These are phyloP conservation scores for Casuarina equisetifolia DNA, from an alignment of 306 rosid species.

Conservation along the genomic window DNA sequence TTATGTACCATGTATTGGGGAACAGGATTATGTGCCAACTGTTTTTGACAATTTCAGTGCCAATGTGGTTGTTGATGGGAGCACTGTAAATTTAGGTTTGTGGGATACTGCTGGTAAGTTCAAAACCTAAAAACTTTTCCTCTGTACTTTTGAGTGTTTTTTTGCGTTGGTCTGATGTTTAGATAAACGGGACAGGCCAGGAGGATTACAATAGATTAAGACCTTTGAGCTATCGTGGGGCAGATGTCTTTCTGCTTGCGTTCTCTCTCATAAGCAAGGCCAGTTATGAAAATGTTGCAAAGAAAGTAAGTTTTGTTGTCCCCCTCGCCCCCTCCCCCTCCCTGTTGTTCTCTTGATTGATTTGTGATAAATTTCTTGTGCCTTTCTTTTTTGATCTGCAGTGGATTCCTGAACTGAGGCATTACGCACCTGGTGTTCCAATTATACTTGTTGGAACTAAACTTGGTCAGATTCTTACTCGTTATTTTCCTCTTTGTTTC, in stretches of 20 bases:
- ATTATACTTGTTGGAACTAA: slow-evolving; percentile 94
- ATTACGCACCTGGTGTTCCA: slow-evolving; percentile 97
- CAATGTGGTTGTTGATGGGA: slow-evolving; percentile 97
- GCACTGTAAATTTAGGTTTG: slow-evolving; percentile 90
- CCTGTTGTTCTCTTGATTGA: neutral
- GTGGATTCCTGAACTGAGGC: slow-evolving; percentile 99
- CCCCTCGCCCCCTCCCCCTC: neutral
- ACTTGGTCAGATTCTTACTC: slow-evolving; percentile 76
- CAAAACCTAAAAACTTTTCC: neutral
- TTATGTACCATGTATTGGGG: slow-evolving; percentile 27
- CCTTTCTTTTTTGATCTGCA: slow-evolving; percentile 28
- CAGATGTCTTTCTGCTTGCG: slow-evolving; percentile 92
- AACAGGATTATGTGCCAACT: slow-evolving; percentile 95
- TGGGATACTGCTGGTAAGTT: slow-evolving; percentile 96
- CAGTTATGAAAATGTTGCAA: slow-evolving; percentile 93
- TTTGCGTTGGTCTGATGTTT: slow-evolving; percentile 33
- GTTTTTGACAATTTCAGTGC: slow-evolving; percentile 99
- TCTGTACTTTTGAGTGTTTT: slow-evolving; percentile 1
- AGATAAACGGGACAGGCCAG: slow-evolving; percentile 71
- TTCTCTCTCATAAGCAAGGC: slow-evolving; percentile 99
- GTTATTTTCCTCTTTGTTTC: slow-evolving; percentile 6
- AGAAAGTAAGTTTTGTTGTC: slow-evolving; percentile 54
- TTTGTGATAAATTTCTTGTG: neutral
- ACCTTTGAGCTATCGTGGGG: slow-evolving; percentile 97
- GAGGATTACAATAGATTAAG: slow-evolving; percentile 96